Evolutionary conservation across 2,329 filamentous ascomycete genomes (phyloP), one percentile per base, ranked within the genome.

Genomic region (Phialemoniopsis sp.): DNA sequence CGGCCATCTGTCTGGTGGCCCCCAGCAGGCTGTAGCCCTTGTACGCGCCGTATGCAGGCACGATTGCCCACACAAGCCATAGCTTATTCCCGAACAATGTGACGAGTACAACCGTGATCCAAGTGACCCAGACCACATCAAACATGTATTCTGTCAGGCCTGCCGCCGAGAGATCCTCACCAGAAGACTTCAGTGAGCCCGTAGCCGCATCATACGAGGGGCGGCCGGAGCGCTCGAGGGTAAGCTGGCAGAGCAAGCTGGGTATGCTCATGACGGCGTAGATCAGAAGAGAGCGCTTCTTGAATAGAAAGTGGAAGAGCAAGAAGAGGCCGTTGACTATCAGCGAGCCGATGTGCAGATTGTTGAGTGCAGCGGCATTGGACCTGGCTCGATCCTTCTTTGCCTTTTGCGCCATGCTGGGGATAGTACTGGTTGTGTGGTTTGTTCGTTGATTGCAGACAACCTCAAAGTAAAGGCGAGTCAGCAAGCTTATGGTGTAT

Each of bases 111-210:
- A 88, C 69, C 39, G 82, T 86, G 10, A 79, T 82, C 83, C 90
- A 96, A 0, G 89, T 96, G 68, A 95, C 89, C 78, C 95, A 97
- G 38, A 95, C 71, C 36, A 95, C 79, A 66, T 98, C 93, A 76
- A 95, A 98, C 85, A 97, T 88, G 71, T 94, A 97, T 66, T 96
- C 93, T 10, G 91, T 97, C 69, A 98, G 67, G 5, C 93, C 93
- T 28, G 84, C 77, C 9, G 89, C 87, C 38, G 86, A 81, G 37
- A 98, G 78, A 60, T 98, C 93, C 59, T 97, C 90, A 32, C 93
- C 91, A 1, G 87, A 72, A 26, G 76, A 80, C 58, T 79, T 82
- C 45, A 97, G 71, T n/a, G 82, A 73, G 13, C 72, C 75, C 35
- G 79, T 82, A 18, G 68, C 66, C 16, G 80, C 59, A 48, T 81